Evolutionary conservation across 768 basidiomycete species (phyloP), one percentile per base, ranked within the genome.

Genomic region (Suillus variegatus): DNA sequence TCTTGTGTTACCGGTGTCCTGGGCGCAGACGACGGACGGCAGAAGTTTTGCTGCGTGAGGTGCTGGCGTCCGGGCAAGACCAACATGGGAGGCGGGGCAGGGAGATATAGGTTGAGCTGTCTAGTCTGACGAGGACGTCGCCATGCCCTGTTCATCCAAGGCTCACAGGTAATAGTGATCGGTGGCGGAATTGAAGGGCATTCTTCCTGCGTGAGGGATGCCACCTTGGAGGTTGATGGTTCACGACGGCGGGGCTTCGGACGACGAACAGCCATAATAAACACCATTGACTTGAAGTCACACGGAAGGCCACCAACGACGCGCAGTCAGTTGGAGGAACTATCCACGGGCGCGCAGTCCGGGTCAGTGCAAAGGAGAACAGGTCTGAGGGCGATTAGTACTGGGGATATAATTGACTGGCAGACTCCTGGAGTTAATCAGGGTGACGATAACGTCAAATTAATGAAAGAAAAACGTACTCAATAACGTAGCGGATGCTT

Each of bases 31-130:
- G 10, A 16, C 2, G 25, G 46, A 38, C 3, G 6, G 10, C 22
- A 16, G 49, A 38, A 43, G 35, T 38, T 16, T 49, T 47, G 46
- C 49, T 62, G 47, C n/a, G 9, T 49, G 32, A 62, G 46, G 22
- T 8, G 25, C 13, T 47, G 61, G 32, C n/a, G 6, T 35, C 61
- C 6, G 12, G 61, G 61, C 40, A 62, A 14, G 7, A 62, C 43
- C n/a, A 62, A 35, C 32, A 62, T 0, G 43, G 61, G 43, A 43
- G 40, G 22, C 12, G 2, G 40, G 32, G 20, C 32, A n/a, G 44
- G 61, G 13, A 62, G 46, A 62, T 62, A 62, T 49, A 49, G 47
- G 2, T 22, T 49, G 47, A 49, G 47, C 6, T 49, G 5, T 49
- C 47, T 49, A 5, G 47, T 13, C 12, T 49, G 47, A 0, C 4